Evolutionary conservation across 345 rosid genomes (phyloP), one percentile per base, ranked within the genome.

Genomic region (Rhodamnia argentea): DNA sequence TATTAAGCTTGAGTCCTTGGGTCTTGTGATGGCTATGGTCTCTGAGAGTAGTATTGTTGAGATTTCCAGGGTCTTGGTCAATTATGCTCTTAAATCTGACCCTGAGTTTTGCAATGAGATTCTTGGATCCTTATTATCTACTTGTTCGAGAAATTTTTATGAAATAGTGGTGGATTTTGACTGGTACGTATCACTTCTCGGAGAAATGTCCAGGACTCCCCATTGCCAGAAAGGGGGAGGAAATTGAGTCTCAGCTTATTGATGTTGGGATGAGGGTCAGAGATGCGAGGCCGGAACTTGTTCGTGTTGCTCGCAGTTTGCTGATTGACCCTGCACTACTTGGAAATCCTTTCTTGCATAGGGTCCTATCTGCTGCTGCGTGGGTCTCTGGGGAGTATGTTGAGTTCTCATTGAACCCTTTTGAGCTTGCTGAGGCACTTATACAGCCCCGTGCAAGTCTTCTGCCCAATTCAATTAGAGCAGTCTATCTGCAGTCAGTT

Each of bases 241-340:
- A 97, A 86, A 97, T 97, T 86, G 99, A 93, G 92, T 89, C 90
- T 89, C 99, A 97, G 94, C 89, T 97, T 24, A 89, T 95, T 88
- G 99, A 97, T 88, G 92, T 97, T 50, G 99, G 96, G 83, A 87
- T 87, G 87, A 93, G 99, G 91, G 99, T 97, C 88, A 93, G 91
- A 92, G 99, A 96, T 92, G 98, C 91, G 57, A 94, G 99, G 90
- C 93, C 89, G 2, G 94, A 93, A 91, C 95, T 97, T 84, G 95
- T 96, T 87, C 91, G 88, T 29, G 93, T 97, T 84, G 87, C 92
- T 88, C 95, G 97, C 85, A 93, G 92, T 52, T 89, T 97, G 89
- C 90, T 97, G 59, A 96, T 96, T 86, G 99, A 97, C 92, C 99
- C 99, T 86, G 99, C 99, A 47, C 93, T 97, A 88, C 98, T 97